Conservation (phyloP, 2,329 filamentous ascomycete species). For the Mycosphaerella sp. region DNA sequence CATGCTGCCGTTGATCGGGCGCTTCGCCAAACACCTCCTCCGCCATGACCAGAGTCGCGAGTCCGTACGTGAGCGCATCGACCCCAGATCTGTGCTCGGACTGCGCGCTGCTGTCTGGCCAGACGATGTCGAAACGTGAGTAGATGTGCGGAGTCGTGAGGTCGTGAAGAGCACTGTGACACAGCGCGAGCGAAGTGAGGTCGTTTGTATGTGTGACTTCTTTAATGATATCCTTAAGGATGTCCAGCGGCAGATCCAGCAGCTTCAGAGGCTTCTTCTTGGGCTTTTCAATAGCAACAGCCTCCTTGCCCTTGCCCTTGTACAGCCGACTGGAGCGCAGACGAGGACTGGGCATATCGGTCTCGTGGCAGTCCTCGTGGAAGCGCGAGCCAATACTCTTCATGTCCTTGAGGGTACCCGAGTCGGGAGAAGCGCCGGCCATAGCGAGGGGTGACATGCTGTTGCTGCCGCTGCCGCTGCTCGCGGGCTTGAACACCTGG, state of each 20-base stretch:
- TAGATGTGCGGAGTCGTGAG: conserved; percentile 75
- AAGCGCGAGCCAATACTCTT: conserved; percentile 29
- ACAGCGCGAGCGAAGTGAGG: conserved; percentile 67
- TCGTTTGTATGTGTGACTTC: conserved; percentile 79
- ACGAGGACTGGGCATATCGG: conserved; percentile 25
- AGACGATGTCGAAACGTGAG: conserved; percentile 79
- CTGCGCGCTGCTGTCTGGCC: conserved; percentile 64
- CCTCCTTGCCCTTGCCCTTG: conserved; percentile 44
- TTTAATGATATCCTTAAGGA: conserved; percentile 71
- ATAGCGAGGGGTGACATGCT: conserved; percentile 13
- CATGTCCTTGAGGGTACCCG: conserved; percentile 19
- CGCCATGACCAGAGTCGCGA: conserved; percentile 72
- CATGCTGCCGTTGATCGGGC: conserved; percentile 37
- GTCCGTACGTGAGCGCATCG: conserved; percentile 74
- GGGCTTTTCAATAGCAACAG: conserved; percentile 30
- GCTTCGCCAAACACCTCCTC: conserved; percentile 54
- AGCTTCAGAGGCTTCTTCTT: conserved; percentile 56
- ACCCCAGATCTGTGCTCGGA: conserved; percentile 64
- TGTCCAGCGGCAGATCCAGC: conserved; percentile 69
- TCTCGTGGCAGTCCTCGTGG: conserved; percentile 29
- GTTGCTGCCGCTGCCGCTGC: conserved; percentile 11
- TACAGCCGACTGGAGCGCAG: conserved; percentile 40
- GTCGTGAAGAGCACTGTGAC: conserved; percentile 69
- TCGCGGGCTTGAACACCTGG: conserved; percentile 25
- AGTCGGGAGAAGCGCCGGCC: conserved; percentile 15